Percentiles rank a stretch among this genome's conserved stretches.
Evolutionary conservation across 164 flowering plant species (phyloP).

Genomic region (Cinnamomum chago): DNA sequence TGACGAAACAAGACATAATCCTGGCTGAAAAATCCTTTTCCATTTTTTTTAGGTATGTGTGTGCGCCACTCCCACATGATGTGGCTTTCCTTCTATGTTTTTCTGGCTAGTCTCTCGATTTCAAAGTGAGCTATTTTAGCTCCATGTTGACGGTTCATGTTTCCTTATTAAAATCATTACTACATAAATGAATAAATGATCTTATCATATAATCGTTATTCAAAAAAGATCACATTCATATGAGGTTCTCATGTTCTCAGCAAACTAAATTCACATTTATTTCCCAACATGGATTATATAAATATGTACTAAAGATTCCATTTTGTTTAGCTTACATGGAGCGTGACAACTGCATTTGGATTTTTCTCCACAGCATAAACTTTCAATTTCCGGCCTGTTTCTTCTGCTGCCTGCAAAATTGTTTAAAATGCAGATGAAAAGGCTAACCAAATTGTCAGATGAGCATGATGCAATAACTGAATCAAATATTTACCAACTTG

Average conservation of each 20-base stretch:
- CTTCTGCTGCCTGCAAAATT: slow-evolving; percentile 79
- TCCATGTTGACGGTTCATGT: background rate
- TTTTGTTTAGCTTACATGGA: slow-evolving; percentile 62
- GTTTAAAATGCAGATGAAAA: background rate
- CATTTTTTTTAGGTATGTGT: too few relatives aligned
- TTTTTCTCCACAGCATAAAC: slow-evolving; percentile 98
- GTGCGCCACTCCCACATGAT: too few relatives aligned
- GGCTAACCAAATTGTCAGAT: background rate
- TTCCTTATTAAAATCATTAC: too few relatives aligned
- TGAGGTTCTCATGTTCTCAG: background rate
- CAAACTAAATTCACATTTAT: too few relatives aligned
- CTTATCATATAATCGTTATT: background rate
- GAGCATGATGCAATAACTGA: slow-evolving; percentile 1
- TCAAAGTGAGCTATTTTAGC: background rate
- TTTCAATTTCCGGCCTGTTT: slow-evolving; percentile 79
- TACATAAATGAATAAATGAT: background rate
- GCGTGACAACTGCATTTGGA: slow-evolving; percentile 97
- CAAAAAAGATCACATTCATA: background rate
- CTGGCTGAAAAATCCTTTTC: too few relatives aligned
- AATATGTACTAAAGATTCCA: too few relatives aligned
- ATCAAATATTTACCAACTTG: background rate
- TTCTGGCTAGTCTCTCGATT: background rate
- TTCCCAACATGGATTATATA: background rate
- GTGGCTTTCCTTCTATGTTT: too few relatives aligned
- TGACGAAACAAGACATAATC: too few relatives aligned